phyloP scores from a whole-genome alignment of 169 alveolate genomes.

The Amoebophrya sp. region DNA sequence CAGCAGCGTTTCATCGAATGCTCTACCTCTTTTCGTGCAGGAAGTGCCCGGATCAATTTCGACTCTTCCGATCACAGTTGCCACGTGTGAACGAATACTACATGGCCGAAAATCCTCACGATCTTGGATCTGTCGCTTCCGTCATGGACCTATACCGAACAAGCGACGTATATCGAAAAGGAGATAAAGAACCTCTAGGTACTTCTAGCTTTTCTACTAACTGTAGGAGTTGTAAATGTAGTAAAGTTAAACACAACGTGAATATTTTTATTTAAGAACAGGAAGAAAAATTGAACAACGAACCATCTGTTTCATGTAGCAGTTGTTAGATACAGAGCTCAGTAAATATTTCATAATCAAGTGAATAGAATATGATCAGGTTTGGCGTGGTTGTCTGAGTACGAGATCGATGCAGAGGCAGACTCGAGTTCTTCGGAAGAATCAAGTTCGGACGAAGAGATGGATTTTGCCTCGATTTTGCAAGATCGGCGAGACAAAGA shows the following conservation, averaged over 20 bases:
- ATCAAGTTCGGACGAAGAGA: not conserved
- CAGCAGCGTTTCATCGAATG: not conserved
- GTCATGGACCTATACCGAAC: not conserved
- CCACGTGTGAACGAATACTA: not conserved
- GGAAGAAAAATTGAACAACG: too few relatives aligned
- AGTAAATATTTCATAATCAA: too few relatives aligned
- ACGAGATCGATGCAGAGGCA: not conserved
- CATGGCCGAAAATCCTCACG: not conserved
- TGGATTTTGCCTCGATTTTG: not conserved
- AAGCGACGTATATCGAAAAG: too few relatives aligned
- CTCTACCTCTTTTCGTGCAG: not conserved
- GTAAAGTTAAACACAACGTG: too few relatives aligned
- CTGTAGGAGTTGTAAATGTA: too few relatives aligned
- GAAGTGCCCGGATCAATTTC: not conserved
- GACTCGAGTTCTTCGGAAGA: not conserved
- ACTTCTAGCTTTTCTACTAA: too few relatives aligned
- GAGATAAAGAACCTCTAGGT: too few relatives aligned
- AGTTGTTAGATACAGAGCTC: too few relatives aligned
- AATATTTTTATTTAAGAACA: too few relatives aligned
- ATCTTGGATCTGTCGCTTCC: not conserved
- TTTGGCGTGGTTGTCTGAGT: not conserved
- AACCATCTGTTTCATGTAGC: too few relatives aligned
- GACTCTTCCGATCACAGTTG: not conserved
- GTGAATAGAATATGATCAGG: too few relatives aligned
- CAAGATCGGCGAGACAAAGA: not conserved